Conservation (phyloP, 371 early-diverging fungal species). For the Actinomucor elegans region DNA sequence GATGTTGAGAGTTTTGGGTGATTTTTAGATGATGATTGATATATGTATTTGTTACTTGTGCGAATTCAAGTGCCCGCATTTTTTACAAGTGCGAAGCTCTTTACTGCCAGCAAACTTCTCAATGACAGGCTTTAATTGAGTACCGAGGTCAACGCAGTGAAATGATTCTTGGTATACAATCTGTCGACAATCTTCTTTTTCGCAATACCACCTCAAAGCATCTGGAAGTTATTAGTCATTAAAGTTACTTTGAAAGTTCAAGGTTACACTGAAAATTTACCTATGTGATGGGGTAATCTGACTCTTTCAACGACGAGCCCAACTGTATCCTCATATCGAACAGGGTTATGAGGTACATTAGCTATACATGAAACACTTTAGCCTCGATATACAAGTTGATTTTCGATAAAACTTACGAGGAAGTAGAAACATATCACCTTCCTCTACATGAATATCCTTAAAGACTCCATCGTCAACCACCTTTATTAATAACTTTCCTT, state of each 20-base stretch:
- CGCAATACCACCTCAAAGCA: slow-evolving; percentile 93
- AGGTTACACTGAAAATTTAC: slow-evolving; percentile 42
- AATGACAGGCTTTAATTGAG: slow-evolving; percentile 90
- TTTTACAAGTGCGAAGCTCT: slow-evolving; percentile 76
- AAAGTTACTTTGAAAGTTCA: neutral
- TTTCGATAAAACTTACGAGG: slow-evolving; percentile 63
- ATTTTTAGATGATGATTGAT: too few relatives aligned
- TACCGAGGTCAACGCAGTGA: slow-evolving; percentile 86
- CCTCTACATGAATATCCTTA: slow-evolving; percentile 80
- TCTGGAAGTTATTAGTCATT: slow-evolving; percentile 46
- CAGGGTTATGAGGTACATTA: slow-evolving; percentile 92
- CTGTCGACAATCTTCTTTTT: slow-evolving; percentile 60
- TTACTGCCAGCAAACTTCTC: slow-evolving; percentile 67
- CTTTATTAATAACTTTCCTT: slow-evolving; percentile 88
- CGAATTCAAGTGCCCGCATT: slow-evolving; percentile 72
- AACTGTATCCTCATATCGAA: slow-evolving; percentile 86
- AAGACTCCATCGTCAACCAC: slow-evolving; percentile 79
- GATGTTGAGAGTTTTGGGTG: too few relatives aligned
- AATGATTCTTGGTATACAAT: slow-evolving; percentile 90
- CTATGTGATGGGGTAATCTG: slow-evolving; percentile 72
- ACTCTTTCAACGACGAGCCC: slow-evolving; percentile 94
- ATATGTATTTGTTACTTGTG: slow-evolving; percentile 52
- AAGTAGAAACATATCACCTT: slow-evolving; percentile 95
- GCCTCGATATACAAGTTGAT: neutral
- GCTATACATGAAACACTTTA: slow-evolving; percentile 45